phyloP scores from a whole-genome alignment of 1,284 basidiomycete genomes.

The Ganoderma resinaceum region DNA sequence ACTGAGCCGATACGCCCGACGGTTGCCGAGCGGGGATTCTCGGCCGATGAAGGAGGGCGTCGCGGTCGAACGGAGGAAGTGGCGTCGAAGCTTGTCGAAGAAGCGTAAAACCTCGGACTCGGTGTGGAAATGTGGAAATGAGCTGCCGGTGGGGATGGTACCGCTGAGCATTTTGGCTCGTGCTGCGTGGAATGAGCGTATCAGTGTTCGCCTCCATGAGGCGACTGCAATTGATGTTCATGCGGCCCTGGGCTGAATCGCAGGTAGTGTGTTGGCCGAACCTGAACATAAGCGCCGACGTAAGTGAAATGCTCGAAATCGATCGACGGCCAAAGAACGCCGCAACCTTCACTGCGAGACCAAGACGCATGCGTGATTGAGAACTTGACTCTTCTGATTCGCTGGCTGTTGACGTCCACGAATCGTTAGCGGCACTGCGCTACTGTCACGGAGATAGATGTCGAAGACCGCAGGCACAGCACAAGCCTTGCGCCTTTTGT shows the following conservation, averaged over 20 bases:
- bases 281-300: neutral
- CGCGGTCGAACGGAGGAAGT: neutral
- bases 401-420: neutral
- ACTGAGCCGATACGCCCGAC: neutral
- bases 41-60: neutral
- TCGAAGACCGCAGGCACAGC: neutral
- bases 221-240: neutral
- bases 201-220: neutral
- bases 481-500: neutral
- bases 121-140: neutral
- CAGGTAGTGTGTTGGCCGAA: neutral
- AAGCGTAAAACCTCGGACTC: neutral
- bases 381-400: neutral
- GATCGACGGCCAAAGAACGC: neutral
- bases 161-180: neutral
- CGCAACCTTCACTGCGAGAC: neutral
- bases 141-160: neutral
- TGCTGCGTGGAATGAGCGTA: neutral
- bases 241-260: neutral
- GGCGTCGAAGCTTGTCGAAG: neutral
- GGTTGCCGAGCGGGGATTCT: neutral
- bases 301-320: neutral
- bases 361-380: neutral
- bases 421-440: neutral
- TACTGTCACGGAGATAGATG: neutral